A percentile compares a stretch with the other conserved stretches of the same genome.
Evolutionary conservation across 192 early-diverging fungal genomes (phyloP).

Genomic region (Coemansia furcata): DNA sequence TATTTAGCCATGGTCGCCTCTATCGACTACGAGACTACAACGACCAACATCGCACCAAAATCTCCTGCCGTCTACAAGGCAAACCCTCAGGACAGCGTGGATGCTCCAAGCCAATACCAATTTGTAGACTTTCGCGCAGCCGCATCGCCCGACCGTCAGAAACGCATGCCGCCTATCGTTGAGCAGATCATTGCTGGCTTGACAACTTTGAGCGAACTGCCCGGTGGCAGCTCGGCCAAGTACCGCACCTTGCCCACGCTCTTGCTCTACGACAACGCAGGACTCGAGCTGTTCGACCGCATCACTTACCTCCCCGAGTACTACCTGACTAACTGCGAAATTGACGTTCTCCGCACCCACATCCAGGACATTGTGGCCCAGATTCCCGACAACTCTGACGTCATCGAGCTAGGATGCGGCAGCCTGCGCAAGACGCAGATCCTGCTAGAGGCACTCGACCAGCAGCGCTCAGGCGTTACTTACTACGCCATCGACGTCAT

Average conservation of each 20-base stretch:
- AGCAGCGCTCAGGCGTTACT: conserved; percentile 58
- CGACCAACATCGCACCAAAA: not conserved
- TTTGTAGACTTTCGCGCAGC: conserved; percentile 31
- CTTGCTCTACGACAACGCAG: conserved; percentile 80
- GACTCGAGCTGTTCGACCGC: conserved; percentile 85
- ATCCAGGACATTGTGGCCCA: conserved; percentile 62
- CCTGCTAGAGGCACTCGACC: conserved; percentile 72
- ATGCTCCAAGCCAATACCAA: not conserved
- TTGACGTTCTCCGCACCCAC: conserved; percentile 69
- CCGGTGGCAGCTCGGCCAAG: conserved; percentile 5
- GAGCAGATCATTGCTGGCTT: conserved; percentile 24
- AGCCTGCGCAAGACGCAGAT: conserved; percentile 86
- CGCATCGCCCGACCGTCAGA: conserved; percentile 1
- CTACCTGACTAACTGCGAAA: conserved; percentile 84
- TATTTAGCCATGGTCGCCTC: conserved; percentile 6
- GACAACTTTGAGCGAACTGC: conserved; percentile 12
- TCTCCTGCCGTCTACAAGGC: not conserved
- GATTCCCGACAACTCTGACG: conserved; percentile 63
- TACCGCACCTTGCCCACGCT: conserved; percentile 65
- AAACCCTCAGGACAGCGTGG: not conserved
- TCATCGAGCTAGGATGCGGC: conserved; percentile 90
- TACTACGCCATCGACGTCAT: conserved; percentile 93
- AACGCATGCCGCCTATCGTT: conserved; percentile 19
- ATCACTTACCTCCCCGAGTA: conserved; percentile 88
- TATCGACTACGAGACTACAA: not conserved